Evolutionary conservation across 768 basidiomycete genomes (phyloP), one percentile per base, ranked within the genome.

Genomic region (Neoboletus subvelutipes): DNA sequence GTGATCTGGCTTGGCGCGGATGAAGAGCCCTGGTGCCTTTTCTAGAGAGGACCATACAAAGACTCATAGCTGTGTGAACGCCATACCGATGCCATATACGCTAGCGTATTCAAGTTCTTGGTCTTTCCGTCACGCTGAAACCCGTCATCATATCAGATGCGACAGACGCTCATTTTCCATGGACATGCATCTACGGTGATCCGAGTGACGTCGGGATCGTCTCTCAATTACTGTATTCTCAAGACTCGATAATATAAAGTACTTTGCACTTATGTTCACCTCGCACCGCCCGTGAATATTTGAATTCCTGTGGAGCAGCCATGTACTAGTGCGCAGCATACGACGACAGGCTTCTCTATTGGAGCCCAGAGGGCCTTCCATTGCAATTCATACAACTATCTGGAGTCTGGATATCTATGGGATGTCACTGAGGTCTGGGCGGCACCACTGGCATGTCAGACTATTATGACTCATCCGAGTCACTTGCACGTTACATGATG

Each of bases 161-260:
- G n/a, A 11, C 22, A 49, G 40, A n/a, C 29, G 2, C 24, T 26
- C n/a, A 42, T 18, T 17, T 34, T 50, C 33, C 7, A 28, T 20
- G 50, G 37, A 45, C n/a, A 40, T 20, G 36, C 28, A 5, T 22
- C 17, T 5, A 17, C n/a, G 20, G n/a, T 40, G 39, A 52, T 57
- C 50, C 20, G 33, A 34, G 13, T 55, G 42, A 61, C 51, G 54
- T 52, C 5, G 42, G 22, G 47, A 62, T 57, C n/a, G 43, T 34
- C 59, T 40, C 29, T 22, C n/a, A n/a, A 34, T 26, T n/a, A 34
- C 33, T 11, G 5, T 5, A 29, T 39, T 13, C 29, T 17, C 26
- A 22, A 5, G 20, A 54, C 22, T 31, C 17, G 17, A 22, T 22
- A 22, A n/a, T 24, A 54, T 31, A 15, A 34, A 20, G 22, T 26